phyloP scores from a whole-genome alignment of 1,284 basidiomycete genomes.

The Cutaneotrichosporon sp. region DNA sequence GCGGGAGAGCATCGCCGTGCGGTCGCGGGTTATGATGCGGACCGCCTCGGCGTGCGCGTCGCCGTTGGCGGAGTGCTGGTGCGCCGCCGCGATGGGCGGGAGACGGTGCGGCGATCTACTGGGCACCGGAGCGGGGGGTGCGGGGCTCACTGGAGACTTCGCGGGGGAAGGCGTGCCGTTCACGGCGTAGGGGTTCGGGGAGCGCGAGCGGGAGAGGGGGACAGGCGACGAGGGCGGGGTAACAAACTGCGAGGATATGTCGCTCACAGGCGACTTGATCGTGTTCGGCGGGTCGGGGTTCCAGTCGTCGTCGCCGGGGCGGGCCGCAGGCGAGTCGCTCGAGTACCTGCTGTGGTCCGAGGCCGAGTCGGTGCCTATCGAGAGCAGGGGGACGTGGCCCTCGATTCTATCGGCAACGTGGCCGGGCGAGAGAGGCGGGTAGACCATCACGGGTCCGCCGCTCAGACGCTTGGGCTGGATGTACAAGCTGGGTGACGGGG shows the following conservation, averaged over 20 bases:
- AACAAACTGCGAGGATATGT: conserved; percentile 1
- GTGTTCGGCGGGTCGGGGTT: not conserved
- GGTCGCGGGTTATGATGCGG: not conserved
- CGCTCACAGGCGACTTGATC: not conserved
- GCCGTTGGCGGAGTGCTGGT: not conserved
- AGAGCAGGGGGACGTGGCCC: conserved; percentile 1
- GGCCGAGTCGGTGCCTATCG: not conserved
- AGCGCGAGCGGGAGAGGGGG: not conserved
- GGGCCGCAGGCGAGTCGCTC: not conserved
- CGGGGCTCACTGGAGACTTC: not conserved
- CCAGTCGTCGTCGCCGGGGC: not conserved
- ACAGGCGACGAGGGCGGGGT: conserved; percentile 1
- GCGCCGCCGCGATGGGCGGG: not conserved
- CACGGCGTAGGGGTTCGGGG: not conserved
- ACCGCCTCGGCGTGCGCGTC: not conserved
- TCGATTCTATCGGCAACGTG: not conserved
- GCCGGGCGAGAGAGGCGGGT: not conserved
- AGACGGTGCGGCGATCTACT: not conserved
- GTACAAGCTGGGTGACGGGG: not conserved
- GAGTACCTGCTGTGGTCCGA: not conserved
- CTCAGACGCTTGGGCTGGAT: not conserved
- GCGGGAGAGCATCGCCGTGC: conserved; percentile 2
- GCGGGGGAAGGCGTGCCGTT: not conserved
- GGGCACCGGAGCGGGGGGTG: not conserved
- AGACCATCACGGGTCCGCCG: not conserved